Evolutionary conservation across 169 alveolate genomes (phyloP).

Genomic region (Plasmodium relictum): DNA sequence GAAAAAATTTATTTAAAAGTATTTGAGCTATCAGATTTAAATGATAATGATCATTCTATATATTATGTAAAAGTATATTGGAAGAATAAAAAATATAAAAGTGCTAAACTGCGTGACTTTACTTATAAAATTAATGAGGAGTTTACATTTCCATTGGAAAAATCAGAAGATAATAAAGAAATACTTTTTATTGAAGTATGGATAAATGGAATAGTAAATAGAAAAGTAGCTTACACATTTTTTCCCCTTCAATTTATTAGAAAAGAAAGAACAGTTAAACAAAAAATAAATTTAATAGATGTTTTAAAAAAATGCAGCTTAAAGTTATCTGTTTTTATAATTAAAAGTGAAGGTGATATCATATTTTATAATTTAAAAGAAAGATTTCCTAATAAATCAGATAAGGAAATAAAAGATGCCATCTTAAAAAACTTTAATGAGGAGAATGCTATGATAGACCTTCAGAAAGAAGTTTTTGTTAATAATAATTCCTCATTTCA

Average conservation of each 20-base stretch:
- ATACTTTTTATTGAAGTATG: slow-evolving; percentile 43
- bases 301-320: slow-evolving; percentile 42
- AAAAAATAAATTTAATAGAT: slow-evolving; percentile 37
- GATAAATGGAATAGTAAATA: slow-evolving; percentile 22
- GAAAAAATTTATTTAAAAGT: slow-evolving; percentile 36
- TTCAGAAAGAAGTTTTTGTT: neutral
- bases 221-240: slow-evolving; percentile 52
- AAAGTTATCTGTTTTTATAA: slow-evolving; percentile 24
- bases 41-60: slow-evolving; percentile 1
- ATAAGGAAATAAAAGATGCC: slow-evolving; percentile 31
- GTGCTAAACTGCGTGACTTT: slow-evolving; percentile 4
- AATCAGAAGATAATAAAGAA: neutral
- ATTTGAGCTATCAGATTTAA: slow-evolving; percentile 17
- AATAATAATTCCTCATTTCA: neutral
- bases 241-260: slow-evolving; percentile 22
- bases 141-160: slow-evolving; percentile 34
- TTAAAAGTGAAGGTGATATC: slow-evolving; percentile 25
- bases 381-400: slow-evolving; percentile 2
- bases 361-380: slow-evolving; percentile 54
- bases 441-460: neutral
- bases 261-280: slow-evolving; percentile 37
- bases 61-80: slow-evolving; percentile 57
- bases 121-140: slow-evolving; percentile 18
- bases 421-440: slow-evolving; percentile 7
- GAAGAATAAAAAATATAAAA: slow-evolving; percentile 53